Percentiles rank a stretch among this genome's conserved stretches.
phyloP scores from a whole-genome alignment of 345 rosid genomes.

The Aethionema arabicum region DNA sequence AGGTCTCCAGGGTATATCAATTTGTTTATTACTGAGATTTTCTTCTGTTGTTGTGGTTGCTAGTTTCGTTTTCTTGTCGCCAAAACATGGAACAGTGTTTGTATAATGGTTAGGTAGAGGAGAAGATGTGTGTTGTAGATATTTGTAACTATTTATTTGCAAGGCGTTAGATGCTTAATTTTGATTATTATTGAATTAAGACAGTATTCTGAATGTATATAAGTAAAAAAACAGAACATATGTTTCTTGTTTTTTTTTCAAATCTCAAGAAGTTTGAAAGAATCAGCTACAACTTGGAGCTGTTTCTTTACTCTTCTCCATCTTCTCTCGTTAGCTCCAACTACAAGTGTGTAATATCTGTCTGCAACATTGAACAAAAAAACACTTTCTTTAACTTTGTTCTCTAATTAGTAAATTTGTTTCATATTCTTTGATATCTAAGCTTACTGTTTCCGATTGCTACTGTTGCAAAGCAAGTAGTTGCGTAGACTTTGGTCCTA shows the following conservation, averaged over 20 bases:
- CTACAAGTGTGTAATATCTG: constrained; percentile 71
- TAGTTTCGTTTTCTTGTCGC: constrained; percentile 1
- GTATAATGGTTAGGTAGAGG: no score
- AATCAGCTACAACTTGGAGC: constrained; percentile 77
- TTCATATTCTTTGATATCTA: not conserved
- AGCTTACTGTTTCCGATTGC: constrained; percentile 67
- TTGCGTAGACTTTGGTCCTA: constrained; percentile 63
- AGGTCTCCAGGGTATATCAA: constrained; percentile 28
- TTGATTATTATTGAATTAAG: no score
- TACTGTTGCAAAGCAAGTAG: constrained; percentile 67
- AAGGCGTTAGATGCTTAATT: no score
- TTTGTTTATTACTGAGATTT: constrained; percentile 36
- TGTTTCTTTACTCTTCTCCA: constrained; percentile 62
- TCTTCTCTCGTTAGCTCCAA: constrained; percentile 71
- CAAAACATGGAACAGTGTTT: no score
- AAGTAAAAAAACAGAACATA: constrained; percentile 24
- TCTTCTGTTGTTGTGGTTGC: constrained; percentile 25
- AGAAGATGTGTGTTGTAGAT: no score
- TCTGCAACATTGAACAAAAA: constrained; percentile 36
- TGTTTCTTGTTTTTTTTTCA: constrained; percentile 38
- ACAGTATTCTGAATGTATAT: no score
- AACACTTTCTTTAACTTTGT: constrained; percentile 3
- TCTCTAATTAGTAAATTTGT: not conserved
- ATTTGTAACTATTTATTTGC: no score
- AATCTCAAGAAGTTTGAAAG: constrained; percentile 63